These are phyloP conservation scores for Claviceps sp. DNA, from an alignment of 2,329 filamentous ascomycete genomes.

Conservation along the genomic window DNA sequence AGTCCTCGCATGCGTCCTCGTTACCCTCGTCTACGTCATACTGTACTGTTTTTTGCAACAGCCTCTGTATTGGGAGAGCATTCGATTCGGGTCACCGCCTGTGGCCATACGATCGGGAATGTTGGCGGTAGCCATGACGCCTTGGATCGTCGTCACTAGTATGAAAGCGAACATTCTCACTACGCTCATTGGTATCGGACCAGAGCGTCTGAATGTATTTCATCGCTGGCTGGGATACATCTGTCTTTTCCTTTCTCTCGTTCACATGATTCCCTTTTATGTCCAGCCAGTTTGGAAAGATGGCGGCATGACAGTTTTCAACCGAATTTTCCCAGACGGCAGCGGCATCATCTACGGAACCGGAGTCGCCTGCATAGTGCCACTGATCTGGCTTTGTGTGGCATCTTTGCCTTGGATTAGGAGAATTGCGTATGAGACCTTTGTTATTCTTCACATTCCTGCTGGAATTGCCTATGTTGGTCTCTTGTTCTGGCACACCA, in stretches of 20 bases:
- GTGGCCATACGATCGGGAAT: constrained; percentile 79
- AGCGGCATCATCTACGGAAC: constrained; percentile 71
- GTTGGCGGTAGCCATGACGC: constrained; percentile 81
- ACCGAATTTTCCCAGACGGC: constrained; percentile 51
- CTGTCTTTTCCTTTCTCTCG: constrained; percentile 65
- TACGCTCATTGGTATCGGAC: constrained; percentile 76
- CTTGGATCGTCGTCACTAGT: constrained; percentile 81
- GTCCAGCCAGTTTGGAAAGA: constrained; percentile 78
- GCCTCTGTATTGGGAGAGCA: constrained; percentile 80
- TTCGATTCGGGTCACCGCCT: constrained; percentile 75
- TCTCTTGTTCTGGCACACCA: constrained; percentile 89
- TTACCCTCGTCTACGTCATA: constrained; percentile 58
- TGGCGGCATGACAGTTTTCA: constrained; percentile 56
- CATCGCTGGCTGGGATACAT: constrained; percentile 88
- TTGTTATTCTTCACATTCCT: constrained; percentile 70
- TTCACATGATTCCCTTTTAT: constrained; percentile 84
- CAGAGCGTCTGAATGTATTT: constrained; percentile 82
- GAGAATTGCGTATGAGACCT: constrained; percentile 70
- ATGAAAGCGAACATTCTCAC: constrained; percentile 86
- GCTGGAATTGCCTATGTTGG: constrained; percentile 69
- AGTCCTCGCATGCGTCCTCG: constrained; percentile 52
- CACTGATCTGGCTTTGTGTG: constrained; percentile 69
- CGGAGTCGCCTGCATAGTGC: constrained; percentile 68
- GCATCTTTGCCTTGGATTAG: constrained; percentile 73
- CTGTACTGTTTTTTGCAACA: constrained; percentile 80